A percentile compares a stretch with the other conserved stretches of the same genome.
Evolutionary conservation across 2,329 filamentous ascomycete species (phyloP).

Genomic region (Colletotrichum shisoi): DNA sequence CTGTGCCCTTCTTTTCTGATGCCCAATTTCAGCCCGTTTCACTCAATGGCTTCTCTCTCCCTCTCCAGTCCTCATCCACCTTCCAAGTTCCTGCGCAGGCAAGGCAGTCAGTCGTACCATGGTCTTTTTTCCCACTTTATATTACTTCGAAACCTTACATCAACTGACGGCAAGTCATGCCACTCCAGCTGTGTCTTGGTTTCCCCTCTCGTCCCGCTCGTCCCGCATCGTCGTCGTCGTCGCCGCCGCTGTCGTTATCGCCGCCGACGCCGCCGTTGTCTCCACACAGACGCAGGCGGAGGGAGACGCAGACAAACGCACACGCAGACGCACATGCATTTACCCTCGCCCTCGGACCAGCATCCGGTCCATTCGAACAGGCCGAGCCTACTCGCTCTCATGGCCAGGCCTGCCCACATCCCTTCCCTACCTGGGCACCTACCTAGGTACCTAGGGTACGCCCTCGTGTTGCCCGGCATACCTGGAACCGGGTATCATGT

Average conservation of each 20-base stretch:
- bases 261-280: not conserved
- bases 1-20: not conserved
- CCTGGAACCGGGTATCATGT: not conserved
- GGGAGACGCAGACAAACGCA: too few species aligned
- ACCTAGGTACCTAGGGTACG: not conserved
- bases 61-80: not conserved
- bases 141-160: not conserved
- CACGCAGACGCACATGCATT: constrained; percentile 8
- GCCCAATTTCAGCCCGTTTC: constrained; percentile 5
- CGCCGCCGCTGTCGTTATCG: not conserved
- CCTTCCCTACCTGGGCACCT: not conserved
- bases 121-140: constrained; percentile 4
- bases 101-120: not conserved
- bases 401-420: constrained; percentile 13
- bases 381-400: too few species aligned
- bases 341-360: constrained; percentile 23
- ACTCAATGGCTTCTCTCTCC: not conserved
- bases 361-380: constrained; percentile 23
- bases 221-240: too few species aligned
- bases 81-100: not conserved
- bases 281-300: too few species aligned
- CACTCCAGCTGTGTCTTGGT: not conserved
- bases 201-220: too few species aligned
- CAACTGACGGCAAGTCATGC: constrained; percentile 8
- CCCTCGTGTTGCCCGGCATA: constrained; percentile 6